Conservation (phyloP, 805 yeast species). For the Candida palmyrensis region DNA sequence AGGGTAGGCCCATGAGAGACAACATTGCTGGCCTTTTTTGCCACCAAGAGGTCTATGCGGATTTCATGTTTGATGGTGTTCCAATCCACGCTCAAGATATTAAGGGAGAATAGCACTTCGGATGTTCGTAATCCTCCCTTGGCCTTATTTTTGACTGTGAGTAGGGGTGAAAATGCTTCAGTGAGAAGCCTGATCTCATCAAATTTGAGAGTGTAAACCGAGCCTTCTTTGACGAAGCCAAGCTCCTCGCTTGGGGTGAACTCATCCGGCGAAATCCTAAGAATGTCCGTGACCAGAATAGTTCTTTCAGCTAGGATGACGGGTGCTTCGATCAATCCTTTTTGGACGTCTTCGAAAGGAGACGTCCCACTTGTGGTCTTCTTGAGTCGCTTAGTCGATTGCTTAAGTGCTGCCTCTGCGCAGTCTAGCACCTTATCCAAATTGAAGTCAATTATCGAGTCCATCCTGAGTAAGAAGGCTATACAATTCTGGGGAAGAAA, state of each 20-base stretch:
- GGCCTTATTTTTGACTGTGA: constrained; percentile 7
- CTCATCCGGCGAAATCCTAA: constrained; percentile 8
- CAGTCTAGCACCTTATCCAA: constrained; percentile 7
- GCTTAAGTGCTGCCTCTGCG: constrained; percentile 4
- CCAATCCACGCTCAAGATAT: constrained; percentile 6
- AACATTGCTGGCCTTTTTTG: constrained; percentile 6
- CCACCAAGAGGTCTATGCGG: constrained; percentile 6
- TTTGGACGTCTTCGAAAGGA: constrained; percentile 2
- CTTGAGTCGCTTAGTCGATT: no score
- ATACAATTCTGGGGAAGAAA: no score
- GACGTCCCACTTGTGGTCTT: no score
- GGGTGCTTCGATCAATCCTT: constrained; percentile 2
- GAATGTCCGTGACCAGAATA: constrained; percentile 6
- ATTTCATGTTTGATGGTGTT: constrained; percentile 10
- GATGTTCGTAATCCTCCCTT: constrained; percentile 8
- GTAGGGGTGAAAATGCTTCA: no score
- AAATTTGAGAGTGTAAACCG: no score
- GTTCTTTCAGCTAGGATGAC: constrained; percentile 10
- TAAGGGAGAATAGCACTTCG: constrained; percentile 10
- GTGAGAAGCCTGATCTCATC: no score
- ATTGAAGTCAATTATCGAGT: constrained; percentile 12
- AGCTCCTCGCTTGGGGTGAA: constrained; percentile 4
- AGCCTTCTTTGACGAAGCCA: constrained; percentile 2
- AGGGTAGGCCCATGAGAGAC: constrained; percentile 4
- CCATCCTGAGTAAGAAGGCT: no score